Base-by-base conservation (phyloP, 306 rosid genomes). In the Fragaria vesca region DNA sequence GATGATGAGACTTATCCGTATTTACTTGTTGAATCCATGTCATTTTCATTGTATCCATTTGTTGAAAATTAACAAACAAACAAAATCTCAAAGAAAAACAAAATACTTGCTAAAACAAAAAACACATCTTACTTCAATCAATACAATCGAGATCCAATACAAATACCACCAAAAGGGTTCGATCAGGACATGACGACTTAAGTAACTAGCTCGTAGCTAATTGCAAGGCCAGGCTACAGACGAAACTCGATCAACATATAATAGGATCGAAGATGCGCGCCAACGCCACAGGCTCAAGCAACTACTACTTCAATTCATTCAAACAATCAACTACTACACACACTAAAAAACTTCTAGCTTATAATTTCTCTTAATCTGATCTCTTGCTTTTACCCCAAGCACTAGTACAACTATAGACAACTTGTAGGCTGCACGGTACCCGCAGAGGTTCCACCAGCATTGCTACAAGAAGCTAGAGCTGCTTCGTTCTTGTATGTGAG, bases 351-450 rank as follows among this genome's bases (percentile, higher is more conserved):
- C 38, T 61, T 26, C 58, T 54, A 8, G 26, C 4, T 1, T 54
- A 54, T 20, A 20, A 52, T 52, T 7, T 54, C 32, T 6, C 12
- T 20, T 54, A 20, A 54, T 54, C 4, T 8, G 61, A 20, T 20
- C 4, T 7, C 4, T 20, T 20, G 4, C 26, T 54, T 54, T 54
- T 20, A 0, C 61, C 12, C 61, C 12, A n/a, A 2, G 61, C 7
- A 15, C 26, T 12, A 47, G 17, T 10, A 12, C 11, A 0, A 3
- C 48, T 72, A 77, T 30, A 86, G 73, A 63, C 89, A 83, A 69
- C 60, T 63, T 9, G 73, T 8, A 3, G 90, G 87, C 30, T 72
- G 82, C 71, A 86, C 78, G 7, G 50, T 2, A 57, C 86, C 90
- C 15, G 58, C 55, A 16, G 82, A 9, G 21, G 51, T 68, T 60